Evolutionary conservation across 495 filamentous ascomycete species (phyloP).

Genomic region (Tuber brumale): DNA sequence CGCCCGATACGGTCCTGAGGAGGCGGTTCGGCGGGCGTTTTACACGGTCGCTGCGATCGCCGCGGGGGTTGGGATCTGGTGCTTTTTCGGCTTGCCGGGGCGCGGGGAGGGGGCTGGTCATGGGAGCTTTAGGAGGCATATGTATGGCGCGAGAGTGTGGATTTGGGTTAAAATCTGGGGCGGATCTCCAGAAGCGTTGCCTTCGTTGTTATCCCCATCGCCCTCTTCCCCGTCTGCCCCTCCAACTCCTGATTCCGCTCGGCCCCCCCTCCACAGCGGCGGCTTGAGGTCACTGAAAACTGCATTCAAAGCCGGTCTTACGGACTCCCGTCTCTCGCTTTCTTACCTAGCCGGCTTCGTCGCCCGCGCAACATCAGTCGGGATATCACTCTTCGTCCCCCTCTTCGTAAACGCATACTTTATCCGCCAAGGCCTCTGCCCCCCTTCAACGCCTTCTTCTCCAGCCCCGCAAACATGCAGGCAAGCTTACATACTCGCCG

Average conservation of each 20-base stretch:
- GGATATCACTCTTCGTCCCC: conserved; percentile 88
- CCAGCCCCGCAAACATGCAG: conserved; percentile 73
- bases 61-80: conserved; percentile 62
- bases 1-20: conserved; percentile 54
- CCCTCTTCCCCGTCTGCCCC: not conserved
- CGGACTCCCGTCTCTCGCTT: conserved; percentile 67
- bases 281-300: conserved; percentile 10
- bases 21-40: conserved; percentile 72
- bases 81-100: conserved; percentile 65
- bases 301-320: conserved; percentile 44
- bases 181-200: conserved; percentile 23
- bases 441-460: conserved; percentile 50
- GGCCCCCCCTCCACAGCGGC: not conserved
- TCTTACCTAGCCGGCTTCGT: conserved; percentile 93
- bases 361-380: conserved; percentile 89
- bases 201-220: conserved; percentile 5
- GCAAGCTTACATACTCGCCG: conserved; percentile 75
- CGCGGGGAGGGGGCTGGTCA: not conserved
- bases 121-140: conserved; percentile 1
- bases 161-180: conserved; percentile 37
- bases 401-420: conserved; percentile 87
- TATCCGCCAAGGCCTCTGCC: conserved; percentile 70
- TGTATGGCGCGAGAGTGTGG: conserved; percentile 25
- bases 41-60: conserved; percentile 74
- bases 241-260: not conserved